These are phyloP conservation scores for Colletotrichum orchidophilum DNA, from an alignment of 2,329 filamentous ascomycete genomes.

Conservation along the genomic window DNA sequence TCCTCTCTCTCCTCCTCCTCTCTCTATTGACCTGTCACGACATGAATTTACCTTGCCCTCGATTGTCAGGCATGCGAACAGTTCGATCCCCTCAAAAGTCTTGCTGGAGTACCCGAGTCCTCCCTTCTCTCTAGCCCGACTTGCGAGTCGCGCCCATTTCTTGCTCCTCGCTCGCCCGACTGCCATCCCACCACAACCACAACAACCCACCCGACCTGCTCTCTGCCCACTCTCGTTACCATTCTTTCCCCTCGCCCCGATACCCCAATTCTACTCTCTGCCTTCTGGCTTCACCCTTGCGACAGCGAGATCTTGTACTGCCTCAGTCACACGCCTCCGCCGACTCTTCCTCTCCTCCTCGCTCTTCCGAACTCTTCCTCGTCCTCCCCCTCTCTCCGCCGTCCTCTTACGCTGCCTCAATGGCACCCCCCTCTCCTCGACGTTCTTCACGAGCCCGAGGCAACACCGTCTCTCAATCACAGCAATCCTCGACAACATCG, in stretches of 20 bases:
- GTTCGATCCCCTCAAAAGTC: slow-evolving; percentile 27
- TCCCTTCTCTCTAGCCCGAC: slow-evolving; percentile 31
- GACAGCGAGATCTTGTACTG: slow-evolving; percentile 44
- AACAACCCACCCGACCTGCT: slow-evolving; percentile 30
- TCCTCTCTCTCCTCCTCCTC: slow-evolving; percentile 5
- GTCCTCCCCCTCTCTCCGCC: slow-evolving; percentile 18
- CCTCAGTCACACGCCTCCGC: slow-evolving; percentile 42
- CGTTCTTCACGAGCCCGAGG: slow-evolving; percentile 91
- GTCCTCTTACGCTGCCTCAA: slow-evolving; percentile 47
- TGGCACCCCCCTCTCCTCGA: slow-evolving; percentile 76
- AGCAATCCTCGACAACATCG: slow-evolving; percentile 81
- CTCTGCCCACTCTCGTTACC: slow-evolving; percentile 33
- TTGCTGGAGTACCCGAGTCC: slow-evolving; percentile 33
- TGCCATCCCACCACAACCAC: slow-evolving; percentile 28
- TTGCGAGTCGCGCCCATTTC: slow-evolving; percentile 34
- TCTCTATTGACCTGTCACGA: slow-evolving; percentile 28
- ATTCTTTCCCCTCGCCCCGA: slow-evolving; percentile 23
- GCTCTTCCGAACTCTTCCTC: slow-evolving; percentile 40
- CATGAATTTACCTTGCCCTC: slow-evolving; percentile 29
- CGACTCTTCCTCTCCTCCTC: slow-evolving; percentile 40
- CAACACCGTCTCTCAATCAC: slow-evolving; percentile 77
- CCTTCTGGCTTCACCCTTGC: slow-evolving; percentile 36
- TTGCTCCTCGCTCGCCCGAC: slow-evolving; percentile 28
- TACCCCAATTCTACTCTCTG: slow-evolving; percentile 43
- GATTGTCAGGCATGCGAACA: slow-evolving; percentile 35